Conservation (phyloP, 352 stramenopile genomes). For the Phytopythium helicoides region DNA sequence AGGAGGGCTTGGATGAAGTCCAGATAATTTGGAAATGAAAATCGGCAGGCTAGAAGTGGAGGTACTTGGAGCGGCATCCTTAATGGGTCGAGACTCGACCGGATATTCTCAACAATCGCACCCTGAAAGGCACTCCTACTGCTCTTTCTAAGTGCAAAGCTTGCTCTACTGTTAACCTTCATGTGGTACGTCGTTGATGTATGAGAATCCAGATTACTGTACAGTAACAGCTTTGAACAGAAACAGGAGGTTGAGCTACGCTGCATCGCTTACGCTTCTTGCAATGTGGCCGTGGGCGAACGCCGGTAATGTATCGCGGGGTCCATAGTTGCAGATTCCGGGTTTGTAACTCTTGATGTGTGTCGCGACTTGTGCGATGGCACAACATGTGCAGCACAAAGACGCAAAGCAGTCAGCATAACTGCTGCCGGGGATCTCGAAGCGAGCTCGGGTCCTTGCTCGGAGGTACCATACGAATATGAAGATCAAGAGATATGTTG, state of each 20-base stretch:
- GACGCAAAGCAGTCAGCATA: constrained; percentile 26
- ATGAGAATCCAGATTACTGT: too few species aligned
- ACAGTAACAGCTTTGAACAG: too few species aligned
- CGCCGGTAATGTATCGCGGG: constrained; percentile 5
- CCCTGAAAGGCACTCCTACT: not conserved
- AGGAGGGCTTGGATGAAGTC: too few species aligned
- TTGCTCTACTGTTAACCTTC: not conserved
- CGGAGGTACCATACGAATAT: constrained; percentile 19
- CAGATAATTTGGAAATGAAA: too few species aligned
- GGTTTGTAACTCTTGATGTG: constrained; percentile 59
- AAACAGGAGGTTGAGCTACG: too few species aligned
- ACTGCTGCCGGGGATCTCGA: constrained; percentile 34
- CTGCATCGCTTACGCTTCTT: too few species aligned
- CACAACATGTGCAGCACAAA: constrained; percentile 44
- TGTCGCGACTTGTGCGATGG: constrained; percentile 48
- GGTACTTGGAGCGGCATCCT: too few species aligned
- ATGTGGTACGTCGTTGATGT: too few species aligned
- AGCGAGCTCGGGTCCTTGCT: constrained; percentile 28
- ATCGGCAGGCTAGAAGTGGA: too few species aligned
- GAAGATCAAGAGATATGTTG: not conserved
- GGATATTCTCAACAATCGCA: too few species aligned
- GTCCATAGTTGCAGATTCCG: constrained; percentile 34
- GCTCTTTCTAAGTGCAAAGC: not conserved
- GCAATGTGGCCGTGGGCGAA: constrained; percentile 5
- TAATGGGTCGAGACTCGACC: too few species aligned